phyloP scores from a whole-genome alignment of 345 rosid species.

The Corymbia maculata region DNA sequence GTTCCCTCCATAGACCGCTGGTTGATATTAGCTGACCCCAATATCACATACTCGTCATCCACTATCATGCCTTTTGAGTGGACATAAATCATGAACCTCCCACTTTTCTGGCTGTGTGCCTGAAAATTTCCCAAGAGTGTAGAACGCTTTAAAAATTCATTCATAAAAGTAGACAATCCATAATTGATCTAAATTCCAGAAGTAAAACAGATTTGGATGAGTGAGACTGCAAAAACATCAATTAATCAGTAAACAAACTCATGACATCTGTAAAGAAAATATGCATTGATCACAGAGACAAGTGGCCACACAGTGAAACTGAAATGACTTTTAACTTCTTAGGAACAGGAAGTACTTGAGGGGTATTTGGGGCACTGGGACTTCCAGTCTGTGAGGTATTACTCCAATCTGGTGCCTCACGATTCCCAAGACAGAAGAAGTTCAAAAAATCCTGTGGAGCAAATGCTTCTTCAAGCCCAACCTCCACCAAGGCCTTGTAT shows the following conservation, averaged over 20 bases:
- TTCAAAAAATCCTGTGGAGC: conserved; percentile 82
- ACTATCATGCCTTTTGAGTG: conserved; percentile 97
- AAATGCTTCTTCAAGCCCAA: conserved; percentile 56
- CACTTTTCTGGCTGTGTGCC: conserved; percentile 50
- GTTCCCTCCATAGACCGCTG: conserved; percentile 98
- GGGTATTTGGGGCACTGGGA: conserved; percentile 38
- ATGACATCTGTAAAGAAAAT: not conserved
- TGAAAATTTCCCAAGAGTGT: conserved; percentile 9
- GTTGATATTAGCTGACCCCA: conserved; percentile 97
- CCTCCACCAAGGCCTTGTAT: conserved; percentile 76
- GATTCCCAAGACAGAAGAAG: conserved; percentile 94
- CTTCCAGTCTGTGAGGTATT: conserved; percentile 7
- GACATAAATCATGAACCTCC: conserved; percentile 89
- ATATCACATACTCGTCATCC: conserved; percentile 76
- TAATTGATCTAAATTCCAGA: not conserved
- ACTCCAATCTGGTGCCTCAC: conserved; percentile 31
- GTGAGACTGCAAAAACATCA: not conserved
- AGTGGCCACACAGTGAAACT: not conserved
- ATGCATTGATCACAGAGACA: not conserved
- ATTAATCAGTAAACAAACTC: not conserved
- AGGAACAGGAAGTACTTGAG: conserved; percentile 44
- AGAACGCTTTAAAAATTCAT: not conserved
- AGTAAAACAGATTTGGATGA: not conserved
- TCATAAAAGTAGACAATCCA: not conserved
- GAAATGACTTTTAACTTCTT: not conserved